Evolutionary conservation across 768 basidiomycete species (phyloP), one percentile per base, ranked within the genome.

Genomic region (Leucogyrophana mollusca): DNA sequence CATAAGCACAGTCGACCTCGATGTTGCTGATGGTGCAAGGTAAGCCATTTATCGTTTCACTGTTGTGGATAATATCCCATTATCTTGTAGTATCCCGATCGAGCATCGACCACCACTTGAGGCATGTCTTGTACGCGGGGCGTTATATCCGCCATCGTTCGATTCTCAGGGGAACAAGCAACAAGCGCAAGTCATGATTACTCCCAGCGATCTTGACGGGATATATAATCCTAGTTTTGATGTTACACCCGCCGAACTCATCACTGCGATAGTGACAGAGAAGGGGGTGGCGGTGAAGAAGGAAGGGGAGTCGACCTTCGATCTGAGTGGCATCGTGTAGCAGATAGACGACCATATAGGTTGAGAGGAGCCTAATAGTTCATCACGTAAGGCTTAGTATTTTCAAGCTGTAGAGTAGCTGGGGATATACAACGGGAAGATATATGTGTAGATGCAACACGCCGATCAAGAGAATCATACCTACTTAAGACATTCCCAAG

Each of bases 181-280:
- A 54, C 86, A 91, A 56, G 84, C 83, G 0, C 82, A 86, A 35
- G 87, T 94, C 10, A 82, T 92, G 78, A 81, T 94, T 51, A 93
- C 93, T 0, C 92, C 94, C 0, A 62, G 69, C 17, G 75, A 72
- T 11, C 60, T 85, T 22, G 73, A 79, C 36, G 69, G 58, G 9
- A 71, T 91, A 33, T 95, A 94, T 65, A 98, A 96, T 65, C 94
- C 95, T 1, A 91, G 90, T 52, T 98, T 97, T 66, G 95, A 98
- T 61, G 93, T 98, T 13, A 97, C 95, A 0, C 94, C 94, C 1
- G 91, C 94, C 2, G 86, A 89, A 49, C 71, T 97, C 34, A 96
- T 98, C 52, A 89, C 85, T n/a, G 90, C 89, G 23, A 88, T 98
- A 41, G 93, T 94, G 10, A 97, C 94, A 2, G 95, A 98, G 71